These are phyloP conservation scores for Chytriomyces confervae DNA, from an alignment of 192 early-diverging fungal species.

Conservation along the genomic window DNA sequence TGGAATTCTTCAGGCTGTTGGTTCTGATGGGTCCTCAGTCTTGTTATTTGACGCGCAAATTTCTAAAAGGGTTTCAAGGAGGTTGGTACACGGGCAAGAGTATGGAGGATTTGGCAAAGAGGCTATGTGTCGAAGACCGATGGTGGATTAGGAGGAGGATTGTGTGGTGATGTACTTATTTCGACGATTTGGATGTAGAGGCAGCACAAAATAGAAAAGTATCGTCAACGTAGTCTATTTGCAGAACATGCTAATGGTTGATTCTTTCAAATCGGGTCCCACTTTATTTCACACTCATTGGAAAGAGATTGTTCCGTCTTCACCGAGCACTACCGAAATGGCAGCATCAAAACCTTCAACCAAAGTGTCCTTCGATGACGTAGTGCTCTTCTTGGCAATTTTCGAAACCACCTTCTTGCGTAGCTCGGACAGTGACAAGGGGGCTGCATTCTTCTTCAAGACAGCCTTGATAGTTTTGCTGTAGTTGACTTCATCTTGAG, in stretches of 20 bases:
- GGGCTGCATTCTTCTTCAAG: slow-evolving; percentile 12
- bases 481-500: slow-evolving; percentile 13
- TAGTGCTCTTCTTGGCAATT: slow-evolving; percentile 24
- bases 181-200: too few relatives aligned
- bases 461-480: slow-evolving; percentile 25
- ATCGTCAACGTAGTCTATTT: too few relatives aligned
- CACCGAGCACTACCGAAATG: neutral
- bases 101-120: slow-evolving; percentile 22
- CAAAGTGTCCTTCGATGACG: slow-evolving; percentile 5
- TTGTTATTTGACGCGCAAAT: slow-evolving; percentile 28
- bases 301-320: neutral
- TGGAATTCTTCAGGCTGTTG: slow-evolving; percentile 27
- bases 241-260: too few relatives aligned
- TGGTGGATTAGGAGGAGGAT: slow-evolving; percentile 16
- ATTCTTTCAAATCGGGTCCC: too few relatives aligned
- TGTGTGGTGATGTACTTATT: neutral
- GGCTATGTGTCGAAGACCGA: slow-evolving; percentile 21
- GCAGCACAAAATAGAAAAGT: too few relatives aligned
- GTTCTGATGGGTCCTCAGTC: slow-evolving; percentile 2
- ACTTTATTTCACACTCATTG: neutral
- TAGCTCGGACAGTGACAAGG: slow-evolving; percentile 12
- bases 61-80: slow-evolving; percentile 14
- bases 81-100: slow-evolving; percentile 9
- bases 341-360: slow-evolving; percentile 22
- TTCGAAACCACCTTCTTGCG: slow-evolving; percentile 25